Evolutionary conservation across 331 rosid species (phyloP).

Genomic region (Quercus lobata): DNA sequence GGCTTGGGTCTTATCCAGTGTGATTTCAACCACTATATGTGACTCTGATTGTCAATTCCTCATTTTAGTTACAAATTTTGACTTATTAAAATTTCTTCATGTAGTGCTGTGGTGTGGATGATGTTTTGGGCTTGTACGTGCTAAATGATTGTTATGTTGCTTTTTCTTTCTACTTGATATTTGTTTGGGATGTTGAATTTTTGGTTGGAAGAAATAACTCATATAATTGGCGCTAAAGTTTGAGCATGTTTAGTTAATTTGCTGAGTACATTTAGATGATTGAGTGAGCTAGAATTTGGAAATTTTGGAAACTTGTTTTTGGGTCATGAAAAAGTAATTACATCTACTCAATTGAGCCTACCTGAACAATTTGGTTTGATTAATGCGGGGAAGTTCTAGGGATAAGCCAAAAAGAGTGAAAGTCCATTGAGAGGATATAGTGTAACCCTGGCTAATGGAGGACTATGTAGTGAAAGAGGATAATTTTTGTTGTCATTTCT

Average conservation of each 20-base stretch:
- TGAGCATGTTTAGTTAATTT: not conserved
- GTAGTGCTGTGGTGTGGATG: not conserved
- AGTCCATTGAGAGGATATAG: too few relatives aligned
- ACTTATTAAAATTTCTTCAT: not conserved
- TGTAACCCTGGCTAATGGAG: too few relatives aligned
- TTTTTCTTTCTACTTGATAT: not conserved
- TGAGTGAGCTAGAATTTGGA: not conserved
- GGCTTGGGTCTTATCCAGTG: not conserved
- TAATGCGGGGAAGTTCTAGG: not conserved
- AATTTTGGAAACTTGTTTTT: not conserved
- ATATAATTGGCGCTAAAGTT: not conserved
- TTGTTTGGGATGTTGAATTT: not conserved
- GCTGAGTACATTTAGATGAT: not conserved
- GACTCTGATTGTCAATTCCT: not conserved
- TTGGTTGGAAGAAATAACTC: not conserved
- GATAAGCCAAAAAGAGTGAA: not conserved
- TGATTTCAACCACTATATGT: not conserved
- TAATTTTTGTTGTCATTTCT: too few relatives aligned
- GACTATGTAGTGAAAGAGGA: too few relatives aligned
- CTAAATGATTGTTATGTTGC: not conserved
- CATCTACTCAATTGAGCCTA: not conserved
- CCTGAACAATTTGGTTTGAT: too few relatives aligned
- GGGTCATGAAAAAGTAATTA: not conserved
- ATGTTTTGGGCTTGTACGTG: not conserved
- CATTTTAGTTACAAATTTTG: not conserved